A percentile compares a stretch with the other conserved stretches of the same genome.
Evolutionary conservation across 208 protist species (phyloP).

Genomic region (Trypanosoma grayi): DNA sequence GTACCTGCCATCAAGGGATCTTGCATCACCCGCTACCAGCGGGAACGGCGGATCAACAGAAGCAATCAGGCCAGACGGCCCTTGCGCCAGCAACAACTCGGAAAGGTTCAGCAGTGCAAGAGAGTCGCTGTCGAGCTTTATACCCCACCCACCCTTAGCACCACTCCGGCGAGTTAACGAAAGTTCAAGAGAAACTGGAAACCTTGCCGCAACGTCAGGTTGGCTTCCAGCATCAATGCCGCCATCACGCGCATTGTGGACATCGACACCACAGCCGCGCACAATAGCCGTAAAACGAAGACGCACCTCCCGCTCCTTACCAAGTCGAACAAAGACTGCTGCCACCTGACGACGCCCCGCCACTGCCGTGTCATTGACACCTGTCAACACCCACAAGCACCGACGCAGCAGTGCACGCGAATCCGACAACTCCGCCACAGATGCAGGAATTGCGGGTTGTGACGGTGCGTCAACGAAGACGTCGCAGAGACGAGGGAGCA

Average conservation of each 20-base stretch:
- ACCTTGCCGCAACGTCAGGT: not conserved
- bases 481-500: not conserved
- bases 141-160: slow-evolving; percentile 17
- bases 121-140: slow-evolving; percentile 19
- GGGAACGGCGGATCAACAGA: not conserved
- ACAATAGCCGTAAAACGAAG: slow-evolving; percentile 23
- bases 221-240: not conserved
- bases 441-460: not conserved
- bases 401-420: slow-evolving; percentile 14
- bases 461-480: not conserved
- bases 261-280: not conserved
- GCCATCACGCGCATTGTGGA: not conserved
- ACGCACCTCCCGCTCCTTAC: slow-evolving; percentile 17
- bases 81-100: not conserved
- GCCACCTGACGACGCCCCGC: slow-evolving; percentile 32
- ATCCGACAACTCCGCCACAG: not conserved
- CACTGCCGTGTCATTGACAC: slow-evolving; percentile 27
- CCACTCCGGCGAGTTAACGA: not conserved
- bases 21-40: not conserved
- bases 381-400: slow-evolving; percentile 28
- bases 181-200: slow-evolving; percentile 11
- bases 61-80: not conserved
- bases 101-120: slow-evolving; percentile 22
- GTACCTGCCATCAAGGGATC: slow-evolving; percentile 15
- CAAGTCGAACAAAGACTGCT: slow-evolving; percentile 25